These are phyloP conservation scores for Ascoidea tarda DNA, from an alignment of 805 yeast species.

Conservation along the genomic window DNA sequence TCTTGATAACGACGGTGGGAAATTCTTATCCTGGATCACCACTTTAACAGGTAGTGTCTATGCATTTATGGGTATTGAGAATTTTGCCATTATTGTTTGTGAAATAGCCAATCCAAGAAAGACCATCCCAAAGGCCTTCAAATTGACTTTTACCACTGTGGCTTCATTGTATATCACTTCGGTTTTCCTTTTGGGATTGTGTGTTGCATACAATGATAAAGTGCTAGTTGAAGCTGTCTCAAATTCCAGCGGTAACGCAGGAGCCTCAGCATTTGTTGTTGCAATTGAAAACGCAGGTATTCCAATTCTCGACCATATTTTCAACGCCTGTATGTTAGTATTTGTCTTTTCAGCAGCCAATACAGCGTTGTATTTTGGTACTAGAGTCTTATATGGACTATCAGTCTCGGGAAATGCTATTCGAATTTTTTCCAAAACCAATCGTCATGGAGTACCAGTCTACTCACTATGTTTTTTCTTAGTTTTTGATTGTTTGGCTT, in stretches of 20 bases:
- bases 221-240: slow-evolving; percentile 19
- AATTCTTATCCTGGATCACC: slow-evolving; percentile 38
- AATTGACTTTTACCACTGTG: slow-evolving; percentile 39
- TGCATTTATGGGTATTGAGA: slow-evolving; percentile 37
- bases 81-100: slow-evolving; percentile 32
- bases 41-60: slow-evolving; percentile 37
- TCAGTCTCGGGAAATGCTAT: slow-evolving; percentile 32
- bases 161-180: slow-evolving; percentile 36
- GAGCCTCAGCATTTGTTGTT: slow-evolving; percentile 35
- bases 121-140: slow-evolving; percentile 37
- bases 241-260: slow-evolving; percentile 25
- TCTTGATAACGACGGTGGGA: slow-evolving; percentile 28
- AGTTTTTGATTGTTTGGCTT: slow-evolving; percentile 26
- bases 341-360: slow-evolving; percentile 28
- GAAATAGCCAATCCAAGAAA: slow-evolving; percentile 34
- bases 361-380: slow-evolving; percentile 30
- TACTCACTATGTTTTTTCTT: slow-evolving; percentile 25
- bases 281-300: slow-evolving; percentile 35
- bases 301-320: slow-evolving; percentile 30
- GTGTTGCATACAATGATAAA: slow-evolving; percentile 36
- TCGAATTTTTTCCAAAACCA: slow-evolving; percentile 24
- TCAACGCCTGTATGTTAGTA: slow-evolving; percentile 33
- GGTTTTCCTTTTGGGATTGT: slow-evolving; percentile 39
- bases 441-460: slow-evolving; percentile 29
- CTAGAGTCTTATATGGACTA: slow-evolving; percentile 27